Evolutionary conservation across 2,329 filamentous ascomycete genomes (phyloP), one percentile per base, ranked within the genome.

Genomic region (Aspergillus persii): DNA sequence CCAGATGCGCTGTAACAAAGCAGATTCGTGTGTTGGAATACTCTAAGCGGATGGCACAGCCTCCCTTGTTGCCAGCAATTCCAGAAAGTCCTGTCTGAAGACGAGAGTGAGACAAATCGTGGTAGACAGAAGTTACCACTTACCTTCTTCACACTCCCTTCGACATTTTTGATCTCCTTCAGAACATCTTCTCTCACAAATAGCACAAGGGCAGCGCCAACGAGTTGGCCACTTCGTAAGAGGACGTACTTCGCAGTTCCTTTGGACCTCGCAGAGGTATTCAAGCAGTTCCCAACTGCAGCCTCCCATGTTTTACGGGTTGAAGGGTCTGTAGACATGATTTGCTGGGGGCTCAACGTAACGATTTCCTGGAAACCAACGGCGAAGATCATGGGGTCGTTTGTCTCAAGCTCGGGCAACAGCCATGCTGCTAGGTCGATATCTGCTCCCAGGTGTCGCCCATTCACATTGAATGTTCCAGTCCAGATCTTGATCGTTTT

Each of bases 351-450:
- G 68, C 92, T 97, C 50, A 99, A 80, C 71, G 96, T 91, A n/a
- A 99, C 95, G 63, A 99, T 98, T 75, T 99, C 95, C 72, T 99
- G 95, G 68, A 99, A 98, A 0, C 92, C 95, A 15, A 97, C 88
- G 7, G 90, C 92, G 54, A 96, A 87, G 41, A 99, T 90, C 59
- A 94, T 90, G 5, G 95, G 93, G 61, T 90, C 86, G 50, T 83
- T 78, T 49, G 81, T 76, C n/a, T 81, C 81, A 3, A 86, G 74
- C 4, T 85, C 83, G 3, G 83, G 77, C 69, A 90, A 92, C 3
- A 99, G 80, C 95, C 95, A 99, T 2, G 88, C 81, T 0, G 90
- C 89, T 11, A 99, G 80, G 71, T 98, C 93, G 63, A 91, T 84
- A 23, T 88, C 83, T 27, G 92, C 83, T 3, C 93, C 92, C 59